These are phyloP conservation scores for Fraxinus paxiana DNA, from an alignment of 305 asterid species.

Conservation along the genomic window DNA sequence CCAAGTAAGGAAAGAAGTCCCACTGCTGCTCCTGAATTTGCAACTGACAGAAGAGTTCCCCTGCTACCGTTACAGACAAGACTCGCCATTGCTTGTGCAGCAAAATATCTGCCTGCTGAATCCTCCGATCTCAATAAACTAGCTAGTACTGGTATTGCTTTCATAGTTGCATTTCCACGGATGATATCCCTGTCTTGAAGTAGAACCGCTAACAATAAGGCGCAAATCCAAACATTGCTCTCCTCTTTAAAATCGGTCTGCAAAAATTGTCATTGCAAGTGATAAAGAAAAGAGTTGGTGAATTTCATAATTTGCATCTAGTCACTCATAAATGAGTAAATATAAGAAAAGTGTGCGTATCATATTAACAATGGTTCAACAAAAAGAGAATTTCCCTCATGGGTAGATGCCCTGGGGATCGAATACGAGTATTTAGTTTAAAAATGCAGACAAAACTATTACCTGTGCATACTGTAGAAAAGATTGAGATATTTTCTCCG, in stretches of 20 bases:
- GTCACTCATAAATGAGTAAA: conserved; percentile 12
- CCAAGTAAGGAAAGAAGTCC: conserved; percentile 94
- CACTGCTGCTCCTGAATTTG: conserved; percentile 90
- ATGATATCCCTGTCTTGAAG: conserved; percentile 89
- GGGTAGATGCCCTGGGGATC: background rate
- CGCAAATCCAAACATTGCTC: conserved; percentile 82
- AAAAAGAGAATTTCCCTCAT: background rate
- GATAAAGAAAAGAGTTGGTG: conserved; percentile 17
- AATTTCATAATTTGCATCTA: conserved; percentile 6
- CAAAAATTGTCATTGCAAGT: conserved; percentile 10
- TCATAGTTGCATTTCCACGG: conserved; percentile 79
- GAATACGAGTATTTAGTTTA: background rate
- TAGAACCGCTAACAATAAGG: conserved; percentile 68
- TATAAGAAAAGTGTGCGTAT: background rate
- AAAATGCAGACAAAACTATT: conserved; percentile 14
- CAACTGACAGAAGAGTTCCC: conserved; percentile 98
- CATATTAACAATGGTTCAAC: background rate
- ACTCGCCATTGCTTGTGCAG: conserved; percentile 92
- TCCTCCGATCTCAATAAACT: conserved; percentile 85
- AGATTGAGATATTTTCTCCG: conserved; percentile 71
- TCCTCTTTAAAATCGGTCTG: conserved; percentile 90
- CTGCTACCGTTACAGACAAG: conserved; percentile 98
- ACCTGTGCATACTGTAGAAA: conserved; percentile 68
- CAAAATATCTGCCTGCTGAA: conserved; percentile 81
- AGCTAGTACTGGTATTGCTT: conserved; percentile 79